A percentile compares a stretch with the other conserved stretches of the same genome.
phyloP scores from a whole-genome alignment of 2,329 filamentous ascomycete genomes.

The Pyrenophora tritici-repentis region DNA sequence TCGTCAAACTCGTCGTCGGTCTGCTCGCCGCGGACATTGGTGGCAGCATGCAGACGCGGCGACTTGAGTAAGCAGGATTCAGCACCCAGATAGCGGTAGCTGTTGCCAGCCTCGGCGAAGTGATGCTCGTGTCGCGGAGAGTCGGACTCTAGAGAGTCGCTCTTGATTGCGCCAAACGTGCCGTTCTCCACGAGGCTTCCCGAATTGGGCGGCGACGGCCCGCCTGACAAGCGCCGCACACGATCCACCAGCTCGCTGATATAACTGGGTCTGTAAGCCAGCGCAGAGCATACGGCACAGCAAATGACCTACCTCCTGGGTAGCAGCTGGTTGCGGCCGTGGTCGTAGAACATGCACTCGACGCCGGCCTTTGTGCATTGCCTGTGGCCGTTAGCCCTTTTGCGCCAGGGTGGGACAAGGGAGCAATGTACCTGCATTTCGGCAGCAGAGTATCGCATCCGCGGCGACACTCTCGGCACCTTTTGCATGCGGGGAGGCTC shows the following conservation, averaged over 20 bases:
- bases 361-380: slow-evolving; percentile 45
- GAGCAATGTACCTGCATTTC: slow-evolving; percentile 36
- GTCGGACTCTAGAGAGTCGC: slow-evolving; percentile 23
- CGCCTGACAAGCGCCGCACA: slow-evolving; percentile 35
- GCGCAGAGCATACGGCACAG: not conserved
- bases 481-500: slow-evolving; percentile 43
- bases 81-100: slow-evolving; percentile 44
- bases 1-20: slow-evolving; percentile 32
- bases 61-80: slow-evolving; percentile 42
- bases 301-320: slow-evolving; percentile 32
- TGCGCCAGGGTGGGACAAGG: not conserved
- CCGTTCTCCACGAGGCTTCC: slow-evolving; percentile 18
- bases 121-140: slow-evolving; percentile 37
- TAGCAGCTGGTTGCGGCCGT: slow-evolving; percentile 38
- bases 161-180: slow-evolving; percentile 11
- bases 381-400: slow-evolving; percentile 23
- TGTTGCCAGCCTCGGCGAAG: slow-evolving; percentile 39
- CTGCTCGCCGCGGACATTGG: slow-evolving; percentile 18
- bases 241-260: slow-evolving; percentile 44
- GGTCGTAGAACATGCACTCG: slow-evolving; percentile 44
- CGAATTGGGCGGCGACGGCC: slow-evolving; percentile 27
- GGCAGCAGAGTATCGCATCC: slow-evolving; percentile 46
- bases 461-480: slow-evolving; percentile 44
- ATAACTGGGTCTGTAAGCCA: slow-evolving; percentile 34
- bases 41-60: slow-evolving; percentile 30